These are phyloP conservation scores for Diaporthe sp. DNA, from an alignment of 2,329 filamentous ascomycete species.

Conservation along the genomic window DNA sequence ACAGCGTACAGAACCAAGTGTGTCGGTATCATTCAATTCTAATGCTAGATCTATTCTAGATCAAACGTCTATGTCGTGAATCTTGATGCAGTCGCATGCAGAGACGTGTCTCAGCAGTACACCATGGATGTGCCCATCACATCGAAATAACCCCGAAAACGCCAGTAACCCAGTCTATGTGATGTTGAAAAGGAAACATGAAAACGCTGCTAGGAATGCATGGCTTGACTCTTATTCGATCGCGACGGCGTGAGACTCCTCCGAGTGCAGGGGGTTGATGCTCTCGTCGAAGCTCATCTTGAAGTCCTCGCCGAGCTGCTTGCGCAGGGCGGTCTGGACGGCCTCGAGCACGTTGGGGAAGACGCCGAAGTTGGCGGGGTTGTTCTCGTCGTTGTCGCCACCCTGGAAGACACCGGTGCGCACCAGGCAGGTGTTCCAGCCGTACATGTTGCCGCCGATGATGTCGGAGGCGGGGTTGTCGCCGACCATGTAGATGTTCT, in stretches of 20 bases:
- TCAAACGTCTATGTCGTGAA: constrained; percentile 1
- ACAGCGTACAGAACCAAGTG: neutral
- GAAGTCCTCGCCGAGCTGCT: constrained; percentile 80
- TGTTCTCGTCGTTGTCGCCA: constrained; percentile 79
- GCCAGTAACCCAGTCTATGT: constrained; percentile 15
- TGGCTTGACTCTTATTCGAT: neutral
- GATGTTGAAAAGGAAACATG: neutral
- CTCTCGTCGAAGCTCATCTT: constrained; percentile 77
- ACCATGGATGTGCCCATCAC: constrained; percentile 21
- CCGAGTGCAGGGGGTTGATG: constrained; percentile 66
- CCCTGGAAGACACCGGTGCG: constrained; percentile 84
- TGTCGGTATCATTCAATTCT: constrained; percentile 22
- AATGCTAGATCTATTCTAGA: neutral
- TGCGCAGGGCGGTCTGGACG: constrained; percentile 73
- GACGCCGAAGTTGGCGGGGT: constrained; percentile 81
- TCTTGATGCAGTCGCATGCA: neutral
- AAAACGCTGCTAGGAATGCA: constrained; percentile 5
- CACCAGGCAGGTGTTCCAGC: constrained; percentile 84
- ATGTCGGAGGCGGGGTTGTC: constrained; percentile 82
- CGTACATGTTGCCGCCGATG: constrained; percentile 82
- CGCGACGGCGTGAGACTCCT: constrained; percentile 34
- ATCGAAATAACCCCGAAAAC: constrained; percentile 11
- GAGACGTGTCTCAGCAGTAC: constrained; percentile 7
- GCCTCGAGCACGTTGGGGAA: constrained; percentile 80
- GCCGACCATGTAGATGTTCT: constrained; percentile 81